Evolutionary conservation across 345 rosid genomes (phyloP), one percentile per base, ranked within the genome.

Genomic region (Eucalyptus cloeziana): DNA sequence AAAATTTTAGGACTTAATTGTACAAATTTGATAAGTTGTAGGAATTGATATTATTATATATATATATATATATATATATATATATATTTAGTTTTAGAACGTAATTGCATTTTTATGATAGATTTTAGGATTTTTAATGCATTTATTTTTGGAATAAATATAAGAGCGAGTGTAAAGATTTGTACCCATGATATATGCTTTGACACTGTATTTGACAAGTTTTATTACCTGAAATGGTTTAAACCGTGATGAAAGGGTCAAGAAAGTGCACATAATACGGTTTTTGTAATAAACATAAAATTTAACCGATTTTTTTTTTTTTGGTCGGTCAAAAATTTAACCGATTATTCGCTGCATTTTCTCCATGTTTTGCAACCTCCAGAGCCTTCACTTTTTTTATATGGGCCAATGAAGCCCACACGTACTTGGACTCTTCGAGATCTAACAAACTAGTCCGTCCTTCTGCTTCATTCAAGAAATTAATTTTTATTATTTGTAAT

Each of bases 61-160:
- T 52, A 17, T 51, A 13, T 40, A 21, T 54, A 22, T 22, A 17
- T 52, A 17, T 52, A 17, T 51, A 21, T 54, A 22, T 22, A 17
- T 52, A 17, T 52, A 17, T 51, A 13, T 40, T 11, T 17, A 52
- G 24, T 52, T 52, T 49, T 52, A 52, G 4, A 52, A 52, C 1
- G 0, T 52, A 52, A 7, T 52, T 19, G 10, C 2, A 24, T 3
- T 56, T 56, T 56, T 24, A 27, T 8, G 5, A 56, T 56, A 56
- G 12, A 10, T 56, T 22, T 22, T 56, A 22, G 0, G 62, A 56
- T 24, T 56, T 56, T 56, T 0, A 56, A 0, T 56, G 62, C 1
- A 0, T 22, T 24, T 56, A 24, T 56, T 24, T 30, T 1, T 24
- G 6, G 0, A 24, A 56, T 56, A 0, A 27, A 62, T 62, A 60